Percentiles rank a stretch among this genome's conserved stretches.
Conservation (phyloP, 257 asterid species). For the Fraxinus cuspidata region DNA sequence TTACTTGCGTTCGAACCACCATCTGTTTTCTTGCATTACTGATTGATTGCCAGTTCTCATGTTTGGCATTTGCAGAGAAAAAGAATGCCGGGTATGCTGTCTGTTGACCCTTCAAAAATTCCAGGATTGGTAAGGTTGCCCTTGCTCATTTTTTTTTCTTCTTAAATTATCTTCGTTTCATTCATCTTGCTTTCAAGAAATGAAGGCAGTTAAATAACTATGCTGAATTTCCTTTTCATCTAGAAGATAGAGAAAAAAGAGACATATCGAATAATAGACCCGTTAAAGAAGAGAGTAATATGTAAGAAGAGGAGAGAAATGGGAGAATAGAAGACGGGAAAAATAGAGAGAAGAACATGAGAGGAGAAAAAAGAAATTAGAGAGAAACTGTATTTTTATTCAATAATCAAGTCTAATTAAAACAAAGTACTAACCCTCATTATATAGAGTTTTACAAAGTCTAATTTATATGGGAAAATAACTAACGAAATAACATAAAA, state of each 20-base stretch:
- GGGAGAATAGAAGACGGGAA: too few relatives aligned
- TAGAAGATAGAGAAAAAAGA: neutral
- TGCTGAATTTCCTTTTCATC: neutral
- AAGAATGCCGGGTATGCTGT: constrained; percentile 24
- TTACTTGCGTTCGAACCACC: neutral
- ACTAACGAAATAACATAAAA: too few relatives aligned
- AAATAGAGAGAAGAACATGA: too few relatives aligned
- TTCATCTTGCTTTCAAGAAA: neutral
- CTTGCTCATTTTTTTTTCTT: constrained; percentile 1
- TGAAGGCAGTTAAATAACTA: neutral
- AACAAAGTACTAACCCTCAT: too few relatives aligned
- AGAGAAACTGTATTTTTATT: too few relatives aligned
- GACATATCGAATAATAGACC: too few relatives aligned
- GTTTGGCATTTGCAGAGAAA: constrained; percentile 40
- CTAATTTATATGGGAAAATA: too few relatives aligned
- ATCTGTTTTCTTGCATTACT: constrained; percentile 6
- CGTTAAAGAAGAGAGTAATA: too few relatives aligned
- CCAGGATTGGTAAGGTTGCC: constrained; percentile 66
- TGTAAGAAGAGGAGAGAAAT: too few relatives aligned
- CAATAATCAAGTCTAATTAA: too few relatives aligned
- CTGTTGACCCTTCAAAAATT: constrained; percentile 42
- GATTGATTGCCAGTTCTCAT: constrained; percentile 18
- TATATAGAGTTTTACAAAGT: too few relatives aligned
- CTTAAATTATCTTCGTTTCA: neutral
- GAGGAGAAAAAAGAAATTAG: too few relatives aligned